phyloP scores from a whole-genome alignment of 2,329 filamentous ascomycete species.

The Rhynchosporium graminicola region DNA sequence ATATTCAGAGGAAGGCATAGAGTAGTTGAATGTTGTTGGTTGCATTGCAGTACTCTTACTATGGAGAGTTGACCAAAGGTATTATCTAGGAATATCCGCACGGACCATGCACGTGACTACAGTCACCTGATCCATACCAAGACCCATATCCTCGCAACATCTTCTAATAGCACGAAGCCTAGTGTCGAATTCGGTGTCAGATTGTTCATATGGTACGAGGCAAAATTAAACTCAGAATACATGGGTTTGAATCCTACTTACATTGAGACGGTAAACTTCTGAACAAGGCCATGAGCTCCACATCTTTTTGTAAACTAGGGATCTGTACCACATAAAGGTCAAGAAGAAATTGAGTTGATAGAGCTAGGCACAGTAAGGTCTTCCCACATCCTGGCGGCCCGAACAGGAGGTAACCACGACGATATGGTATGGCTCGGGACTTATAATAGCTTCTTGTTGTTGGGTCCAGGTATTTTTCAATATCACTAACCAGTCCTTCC shows the following conservation, averaged over 20 bases:
- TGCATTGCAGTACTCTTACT: too few species aligned
- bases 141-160: slow-evolving; percentile 43
- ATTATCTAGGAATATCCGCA: too few species aligned
- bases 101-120: too few species aligned
- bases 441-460: slow-evolving; percentile 82
- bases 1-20: too few species aligned
- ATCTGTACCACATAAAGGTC: slow-evolving; percentile 54
- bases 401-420: slow-evolving; percentile 74
- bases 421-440: slow-evolving; percentile 70
- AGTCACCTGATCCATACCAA: too few species aligned
- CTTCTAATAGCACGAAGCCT: slow-evolving; percentile 53
- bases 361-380: slow-evolving; percentile 89
- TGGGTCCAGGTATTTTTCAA: slow-evolving; percentile 52
- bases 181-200: neutral
- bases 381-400: slow-evolving; percentile 77
- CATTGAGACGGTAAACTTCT: slow-evolving; percentile 51
- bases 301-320: slow-evolving; percentile 54
- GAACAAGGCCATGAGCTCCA: slow-evolving; percentile 51
- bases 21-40: too few species aligned
- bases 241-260: neutral
- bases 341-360: slow-evolving; percentile 66
- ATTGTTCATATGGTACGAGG: neutral
- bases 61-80: too few species aligned
- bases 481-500: slow-evolving; percentile 48
- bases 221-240: neutral